Conservation (phyloP, 306 rosid species). For the Trifolium dubium region DNA sequence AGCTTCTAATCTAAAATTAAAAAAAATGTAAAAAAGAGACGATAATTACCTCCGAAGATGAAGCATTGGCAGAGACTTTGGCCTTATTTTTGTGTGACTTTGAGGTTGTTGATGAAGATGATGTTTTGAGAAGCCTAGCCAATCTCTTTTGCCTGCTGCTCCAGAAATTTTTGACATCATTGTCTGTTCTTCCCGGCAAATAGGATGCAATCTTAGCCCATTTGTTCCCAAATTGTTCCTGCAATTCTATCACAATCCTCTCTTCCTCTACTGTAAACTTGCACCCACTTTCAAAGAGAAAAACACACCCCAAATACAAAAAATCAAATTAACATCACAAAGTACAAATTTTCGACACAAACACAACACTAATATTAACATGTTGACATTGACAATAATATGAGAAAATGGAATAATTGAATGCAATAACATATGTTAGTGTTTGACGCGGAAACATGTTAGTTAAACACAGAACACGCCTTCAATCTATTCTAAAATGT, state of each 20-base stretch:
- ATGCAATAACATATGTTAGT: not conserved
- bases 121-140: slow-evolving; percentile 68
- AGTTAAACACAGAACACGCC: no score
- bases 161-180: slow-evolving; percentile 97
- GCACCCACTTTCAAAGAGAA: slow-evolving; percentile 64
- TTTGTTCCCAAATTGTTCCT: slow-evolving; percentile 82
- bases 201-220: slow-evolving; percentile 92
- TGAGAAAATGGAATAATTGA: not conserved
- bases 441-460: not conserved
- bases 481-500: no score
- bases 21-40: no score
- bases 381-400: not conserved
- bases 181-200: slow-evolving; percentile 82
- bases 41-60: slow-evolving; percentile 53
- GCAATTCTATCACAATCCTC: slow-evolving; percentile 86
- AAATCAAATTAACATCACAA: not conserved
- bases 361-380: no score
- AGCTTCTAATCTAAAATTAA: no score
- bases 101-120: slow-evolving; percentile 52
- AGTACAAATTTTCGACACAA: not conserved
- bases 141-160: slow-evolving; percentile 91
- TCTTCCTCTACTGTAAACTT: slow-evolving; percentile 87
- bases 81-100: slow-evolving; percentile 59
- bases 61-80: slow-evolving; percentile 35
- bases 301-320: not conserved